Conservation (phyloP, 169 alveolate species). For the Cyclospora cayetanensis region DNA sequence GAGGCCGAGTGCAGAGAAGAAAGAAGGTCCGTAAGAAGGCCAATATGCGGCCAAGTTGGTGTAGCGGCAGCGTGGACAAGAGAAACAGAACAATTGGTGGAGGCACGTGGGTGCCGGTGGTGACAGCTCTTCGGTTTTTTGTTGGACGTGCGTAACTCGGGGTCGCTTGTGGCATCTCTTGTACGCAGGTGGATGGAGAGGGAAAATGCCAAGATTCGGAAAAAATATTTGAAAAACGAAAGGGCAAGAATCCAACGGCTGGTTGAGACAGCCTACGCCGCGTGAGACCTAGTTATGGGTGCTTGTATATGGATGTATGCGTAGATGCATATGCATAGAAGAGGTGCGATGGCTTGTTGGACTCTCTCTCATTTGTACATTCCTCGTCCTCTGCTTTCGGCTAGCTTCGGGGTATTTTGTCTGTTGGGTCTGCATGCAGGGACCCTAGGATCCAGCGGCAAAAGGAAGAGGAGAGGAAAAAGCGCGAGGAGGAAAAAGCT, state of each 20-base stretch:
- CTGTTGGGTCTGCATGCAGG: not conserved
- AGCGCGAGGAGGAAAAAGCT: conserved; percentile 69
- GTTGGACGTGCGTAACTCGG: not conserved
- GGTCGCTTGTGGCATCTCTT: not conserved
- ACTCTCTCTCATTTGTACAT: not conserved
- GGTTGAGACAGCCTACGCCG: conserved; percentile 82
- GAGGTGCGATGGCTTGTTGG: not conserved
- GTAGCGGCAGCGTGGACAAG: not conserved
- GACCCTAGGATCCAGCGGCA: conserved; percentile 68
- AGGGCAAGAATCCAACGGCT: conserved; percentile 85
- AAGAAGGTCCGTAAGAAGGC: conserved; percentile 75
- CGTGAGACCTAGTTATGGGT: not conserved
- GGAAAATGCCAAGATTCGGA: conserved; percentile 85
- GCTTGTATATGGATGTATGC: not conserved
- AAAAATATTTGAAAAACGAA: conserved; percentile 83
- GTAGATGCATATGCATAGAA: not conserved
- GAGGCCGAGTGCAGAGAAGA: conserved; percentile 90
- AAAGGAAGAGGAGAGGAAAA: conserved; percentile 56
- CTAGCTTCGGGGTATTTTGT: not conserved
- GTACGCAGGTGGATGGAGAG: conserved; percentile 85
- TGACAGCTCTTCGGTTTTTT: not conserved
- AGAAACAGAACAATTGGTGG: not conserved
- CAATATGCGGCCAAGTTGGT: not conserved
- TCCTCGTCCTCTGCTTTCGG: not conserved
- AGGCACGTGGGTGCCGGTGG: not conserved